Conservation (phyloP, 495 filamentous ascomycete genomes). For the Daldinia bambusicola region DNA sequence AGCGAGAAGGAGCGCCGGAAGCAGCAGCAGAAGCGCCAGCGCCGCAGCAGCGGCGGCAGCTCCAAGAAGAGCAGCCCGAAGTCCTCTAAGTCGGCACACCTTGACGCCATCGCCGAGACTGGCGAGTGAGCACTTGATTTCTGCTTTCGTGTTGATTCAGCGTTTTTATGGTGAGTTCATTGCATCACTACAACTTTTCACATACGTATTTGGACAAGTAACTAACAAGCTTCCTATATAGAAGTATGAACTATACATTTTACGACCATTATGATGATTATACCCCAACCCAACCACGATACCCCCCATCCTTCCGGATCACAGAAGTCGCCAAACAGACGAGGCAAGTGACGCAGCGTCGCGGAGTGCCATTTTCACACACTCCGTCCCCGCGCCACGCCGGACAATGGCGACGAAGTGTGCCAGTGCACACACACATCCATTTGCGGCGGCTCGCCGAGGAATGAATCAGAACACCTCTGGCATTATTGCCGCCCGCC, state of each 20-base stretch:
- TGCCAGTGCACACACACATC: conserved; percentile 1
- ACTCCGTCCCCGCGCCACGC: conserved; percentile 23
- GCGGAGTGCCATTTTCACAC: not conserved
- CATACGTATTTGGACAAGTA: not conserved
- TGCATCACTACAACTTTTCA: too few relatives aligned
- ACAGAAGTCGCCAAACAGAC: not conserved
- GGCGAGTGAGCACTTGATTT: conserved; percentile 41
- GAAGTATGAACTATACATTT: conserved; percentile 20
- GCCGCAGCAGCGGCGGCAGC: conserved; percentile 43
- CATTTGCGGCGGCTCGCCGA: not conserved
- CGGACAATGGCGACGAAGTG: conserved; percentile 2
- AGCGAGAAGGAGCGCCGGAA: conserved; percentile 60
- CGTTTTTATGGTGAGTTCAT: conserved; percentile 40
- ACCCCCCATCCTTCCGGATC: conserved; percentile 18
- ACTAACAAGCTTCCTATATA: not conserved
- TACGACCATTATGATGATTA: conserved; percentile 38
- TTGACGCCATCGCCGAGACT: conserved; percentile 61
- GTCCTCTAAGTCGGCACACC: conserved; percentile 55
- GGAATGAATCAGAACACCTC: not conserved
- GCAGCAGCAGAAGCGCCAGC: conserved; percentile 44
- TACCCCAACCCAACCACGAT: conserved; percentile 24
- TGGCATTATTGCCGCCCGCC: not conserved
- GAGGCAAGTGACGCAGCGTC: not conserved
- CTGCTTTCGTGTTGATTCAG: conserved; percentile 26
- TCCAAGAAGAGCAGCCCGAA: conserved; percentile 57